Conservation (phyloP, 176 grass and related monocot species). For the Triticum dicoccoides region DNA sequence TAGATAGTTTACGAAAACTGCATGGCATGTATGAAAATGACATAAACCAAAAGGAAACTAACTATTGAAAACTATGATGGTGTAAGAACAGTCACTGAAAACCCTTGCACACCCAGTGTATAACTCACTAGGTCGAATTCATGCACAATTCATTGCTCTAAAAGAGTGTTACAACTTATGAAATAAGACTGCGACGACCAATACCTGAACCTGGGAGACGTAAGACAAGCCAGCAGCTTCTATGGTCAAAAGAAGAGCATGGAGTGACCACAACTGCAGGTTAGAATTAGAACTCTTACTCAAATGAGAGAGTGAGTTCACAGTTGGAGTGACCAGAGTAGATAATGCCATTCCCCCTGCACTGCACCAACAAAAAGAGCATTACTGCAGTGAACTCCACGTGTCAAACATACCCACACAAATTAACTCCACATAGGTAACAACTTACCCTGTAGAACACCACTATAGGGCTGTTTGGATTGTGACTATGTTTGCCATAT, state of each 20-base stretch:
- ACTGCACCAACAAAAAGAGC: constrained; percentile 54
- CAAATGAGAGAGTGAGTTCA: constrained; percentile 74
- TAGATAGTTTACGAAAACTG: background rate
- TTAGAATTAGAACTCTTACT: constrained; percentile 79
- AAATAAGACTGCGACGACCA: background rate
- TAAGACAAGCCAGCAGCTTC: constrained; percentile 98
- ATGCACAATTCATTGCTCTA: background rate
- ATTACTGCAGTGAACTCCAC: constrained; percentile 23
- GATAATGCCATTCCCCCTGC: constrained; percentile 96
- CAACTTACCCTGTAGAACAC: background rate
- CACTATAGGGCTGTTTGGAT: background rate
- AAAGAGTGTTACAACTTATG: constrained; percentile 1
- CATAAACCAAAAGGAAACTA: background rate
- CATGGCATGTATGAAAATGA: background rate
- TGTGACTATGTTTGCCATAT: no score
- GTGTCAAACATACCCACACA: background rate
- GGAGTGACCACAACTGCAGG: constrained; percentile 93
- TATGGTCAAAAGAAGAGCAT: constrained; percentile 97
- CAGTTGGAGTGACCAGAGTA: constrained; percentile 81
- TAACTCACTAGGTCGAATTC: background rate
- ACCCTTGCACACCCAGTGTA: background rate
- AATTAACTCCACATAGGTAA: background rate
- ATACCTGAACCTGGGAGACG: constrained; percentile 92
- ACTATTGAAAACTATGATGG: background rate
- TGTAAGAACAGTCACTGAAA: constrained; percentile 3